Conservation (phyloP, 192 early-diverging fungal genomes). For the Helicostylum pulchrum region DNA sequence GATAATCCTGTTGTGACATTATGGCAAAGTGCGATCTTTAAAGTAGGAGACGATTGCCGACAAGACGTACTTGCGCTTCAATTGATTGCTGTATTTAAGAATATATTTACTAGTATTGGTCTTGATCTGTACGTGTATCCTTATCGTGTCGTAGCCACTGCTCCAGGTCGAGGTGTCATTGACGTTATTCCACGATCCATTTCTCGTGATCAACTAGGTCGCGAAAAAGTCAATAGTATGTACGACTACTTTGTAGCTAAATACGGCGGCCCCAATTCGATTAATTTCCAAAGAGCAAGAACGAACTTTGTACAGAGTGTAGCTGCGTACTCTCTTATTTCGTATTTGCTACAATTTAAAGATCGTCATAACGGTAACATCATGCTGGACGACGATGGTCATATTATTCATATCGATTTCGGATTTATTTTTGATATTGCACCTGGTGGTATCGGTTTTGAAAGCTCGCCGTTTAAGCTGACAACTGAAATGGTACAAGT, state of each 20-base stretch:
- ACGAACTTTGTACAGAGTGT: constrained; percentile 92
- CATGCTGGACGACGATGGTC: constrained; percentile 95
- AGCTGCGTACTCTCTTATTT: constrained; percentile 92
- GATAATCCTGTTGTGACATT: constrained; percentile 39
- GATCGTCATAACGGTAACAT: constrained; percentile 99
- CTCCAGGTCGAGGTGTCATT: constrained; percentile 95
- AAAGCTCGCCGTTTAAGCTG: constrained; percentile 96
- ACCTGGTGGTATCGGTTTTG: constrained; percentile 94
- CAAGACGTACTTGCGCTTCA: constrained; percentile 98
- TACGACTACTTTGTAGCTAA: constrained; percentile 92
- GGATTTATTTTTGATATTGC: constrained; percentile 98
- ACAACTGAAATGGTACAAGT: constrained; percentile 96
- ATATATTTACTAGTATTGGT: constrained; percentile 87
- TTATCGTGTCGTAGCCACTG: constrained; percentile 96
- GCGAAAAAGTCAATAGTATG: constrained; percentile 97
- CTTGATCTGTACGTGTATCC: constrained; percentile 96
- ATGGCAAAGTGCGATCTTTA: constrained; percentile 93
- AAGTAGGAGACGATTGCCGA: constrained; percentile 99
- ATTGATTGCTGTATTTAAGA: constrained; percentile 96
- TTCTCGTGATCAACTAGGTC: constrained; percentile 95
- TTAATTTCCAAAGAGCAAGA: constrained; percentile 85
- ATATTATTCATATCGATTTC: constrained; percentile 99
- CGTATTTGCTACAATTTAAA: constrained; percentile 96
- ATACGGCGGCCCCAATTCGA: constrained; percentile 85
- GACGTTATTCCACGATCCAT: constrained; percentile 97